A percentile compares a stretch with the other conserved stretches of the same genome.
phyloP scores from a whole-genome alignment of 495 filamentous ascomycete species.

The Margaritispora aquatica region DNA sequence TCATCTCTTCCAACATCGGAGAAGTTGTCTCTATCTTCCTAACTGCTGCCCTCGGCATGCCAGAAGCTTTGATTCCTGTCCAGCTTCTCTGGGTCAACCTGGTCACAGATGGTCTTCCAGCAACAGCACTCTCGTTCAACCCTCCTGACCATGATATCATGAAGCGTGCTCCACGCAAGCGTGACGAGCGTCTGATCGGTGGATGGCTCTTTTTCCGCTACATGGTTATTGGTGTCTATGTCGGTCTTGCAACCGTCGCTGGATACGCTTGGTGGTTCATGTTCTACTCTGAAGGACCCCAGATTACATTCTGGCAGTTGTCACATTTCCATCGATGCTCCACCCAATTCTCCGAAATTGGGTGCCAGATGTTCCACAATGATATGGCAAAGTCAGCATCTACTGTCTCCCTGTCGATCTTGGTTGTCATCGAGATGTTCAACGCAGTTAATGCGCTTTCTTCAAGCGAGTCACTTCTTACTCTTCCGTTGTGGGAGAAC shows the following conservation, averaged over 20 bases:
- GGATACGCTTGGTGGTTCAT: slow-evolving; percentile 99
- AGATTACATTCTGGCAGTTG: slow-evolving; percentile 89
- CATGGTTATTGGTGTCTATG: slow-evolving; percentile 91
- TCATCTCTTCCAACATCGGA: slow-evolving; percentile 98
- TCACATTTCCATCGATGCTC: slow-evolving; percentile 93
- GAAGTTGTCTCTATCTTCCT: slow-evolving; percentile 99
- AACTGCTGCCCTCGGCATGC: slow-evolving; percentile 95
- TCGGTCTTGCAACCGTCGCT: slow-evolving; percentile 90
- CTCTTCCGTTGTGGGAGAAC: slow-evolving; percentile 91
- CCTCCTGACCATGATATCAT: slow-evolving; percentile 97
- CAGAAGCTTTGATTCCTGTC: slow-evolving; percentile 94
- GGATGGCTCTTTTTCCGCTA: slow-evolving; percentile 98
- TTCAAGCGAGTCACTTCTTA: slow-evolving; percentile 88
- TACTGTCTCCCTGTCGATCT: slow-evolving; percentile 83
- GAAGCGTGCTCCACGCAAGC: slow-evolving; percentile 80
- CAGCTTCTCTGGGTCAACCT: slow-evolving; percentile 99
- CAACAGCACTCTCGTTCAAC: slow-evolving; percentile 96
- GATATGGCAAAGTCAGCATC: slow-evolving; percentile 87
- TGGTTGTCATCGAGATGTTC: slow-evolving; percentile 99
- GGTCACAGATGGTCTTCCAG: slow-evolving; percentile 95
- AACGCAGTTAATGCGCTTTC: slow-evolving; percentile 99
- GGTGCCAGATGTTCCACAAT: slow-evolving; percentile 90
- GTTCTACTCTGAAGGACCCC: slow-evolving; percentile 86
- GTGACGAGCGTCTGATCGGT: slow-evolving; percentile 85
- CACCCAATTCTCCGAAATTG: slow-evolving; percentile 79